Evolutionary conservation across 2,329 filamentous ascomycete genomes (phyloP), one percentile per base, ranked within the genome.

Genomic region (Sporothrix dimorphospora): DNA sequence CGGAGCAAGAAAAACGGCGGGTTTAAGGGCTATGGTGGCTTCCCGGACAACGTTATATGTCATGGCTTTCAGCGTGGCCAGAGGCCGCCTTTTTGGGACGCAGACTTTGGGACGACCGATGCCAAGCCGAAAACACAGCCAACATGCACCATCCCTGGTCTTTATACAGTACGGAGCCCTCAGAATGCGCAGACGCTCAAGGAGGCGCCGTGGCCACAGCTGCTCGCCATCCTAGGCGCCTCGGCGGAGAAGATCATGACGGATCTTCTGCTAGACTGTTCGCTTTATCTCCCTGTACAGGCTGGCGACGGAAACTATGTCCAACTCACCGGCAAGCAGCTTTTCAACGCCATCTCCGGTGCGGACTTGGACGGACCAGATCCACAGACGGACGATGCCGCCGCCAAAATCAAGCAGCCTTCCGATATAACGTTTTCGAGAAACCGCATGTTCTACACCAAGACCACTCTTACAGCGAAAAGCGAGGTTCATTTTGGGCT

Each of bases 391-490:
- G 4, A 12, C 3, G 51, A 21, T 11, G 30, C 70, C 19, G 40
- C 7, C 8, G 27, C 63, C 9, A 61, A 63, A n/a, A 16, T 34
- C 19, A 51, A 19, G 14, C 65, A 24, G 21, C 83, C 85, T 11
- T 87, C 87, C 53, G 87, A 89, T 19, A 94, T 98, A 72, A 82
- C 84, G 1, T 91, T 99, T 77, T 88, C 94, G 63, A 90, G 94
- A 73, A 94, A 89, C 78, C 89, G 94, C 24, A 97, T 98, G 85
- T 85, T 98, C 67, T 98, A 98, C 81, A 91, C 92, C 27, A 90
- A 89, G 76, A 89, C 94, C 24, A 86, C 88, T 1, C 83, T 94
- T 40, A 95, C 91, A 77, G 84, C 88, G 2, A 88, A 87, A 76
- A 91, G 92, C 3, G 81, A 85, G 9, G 86, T 96, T 8, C 86